These are phyloP conservation scores for Acorus gramineus DNA, from an alignment of 106 monocot species.

Conservation along the genomic window DNA sequence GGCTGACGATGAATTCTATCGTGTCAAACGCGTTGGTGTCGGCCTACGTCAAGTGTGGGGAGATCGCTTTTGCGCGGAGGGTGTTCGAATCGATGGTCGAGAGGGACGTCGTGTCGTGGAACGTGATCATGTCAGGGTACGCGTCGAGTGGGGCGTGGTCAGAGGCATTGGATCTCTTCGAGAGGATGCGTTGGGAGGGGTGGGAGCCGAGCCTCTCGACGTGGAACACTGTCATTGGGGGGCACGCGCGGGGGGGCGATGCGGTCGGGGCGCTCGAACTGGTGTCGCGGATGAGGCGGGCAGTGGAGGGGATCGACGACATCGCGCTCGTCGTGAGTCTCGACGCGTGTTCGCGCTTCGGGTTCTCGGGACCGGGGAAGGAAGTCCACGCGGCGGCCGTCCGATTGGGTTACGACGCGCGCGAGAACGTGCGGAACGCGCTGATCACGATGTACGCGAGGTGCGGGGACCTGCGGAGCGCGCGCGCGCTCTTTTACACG, in stretches of 20 bases:
- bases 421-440: constrained; percentile 53
- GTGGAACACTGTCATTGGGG: constrained; percentile 31
- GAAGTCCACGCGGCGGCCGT: constrained; percentile 52
- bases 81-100: constrained; percentile 65
- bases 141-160: constrained; percentile 28
- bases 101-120: constrained; percentile 73
- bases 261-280: constrained; percentile 21
- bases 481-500: constrained; percentile 37
- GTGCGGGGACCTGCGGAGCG: constrained; percentile 20
- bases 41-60: constrained; percentile 61
- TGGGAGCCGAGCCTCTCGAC: constrained; percentile 25
- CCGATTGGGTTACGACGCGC: constrained; percentile 16
- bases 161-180: constrained; percentile 36
- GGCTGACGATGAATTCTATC: constrained; percentile 33
- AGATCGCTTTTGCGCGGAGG: constrained; percentile 32
- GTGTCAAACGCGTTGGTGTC: constrained; percentile 49
- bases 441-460: constrained; percentile 79
- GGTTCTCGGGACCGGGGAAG: constrained; percentile 26
- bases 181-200: constrained; percentile 15
- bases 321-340: constrained; percentile 54
- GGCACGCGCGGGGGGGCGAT: constrained; percentile 26
- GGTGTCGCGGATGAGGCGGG: constrained; percentile 23
- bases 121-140: constrained; percentile 62
- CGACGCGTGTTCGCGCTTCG: constrained; percentile 44
- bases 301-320: constrained; percentile 26